Evolutionary conservation across 148 eudicot species (phyloP).

Genomic region (Vaccinium myrtillus): DNA sequence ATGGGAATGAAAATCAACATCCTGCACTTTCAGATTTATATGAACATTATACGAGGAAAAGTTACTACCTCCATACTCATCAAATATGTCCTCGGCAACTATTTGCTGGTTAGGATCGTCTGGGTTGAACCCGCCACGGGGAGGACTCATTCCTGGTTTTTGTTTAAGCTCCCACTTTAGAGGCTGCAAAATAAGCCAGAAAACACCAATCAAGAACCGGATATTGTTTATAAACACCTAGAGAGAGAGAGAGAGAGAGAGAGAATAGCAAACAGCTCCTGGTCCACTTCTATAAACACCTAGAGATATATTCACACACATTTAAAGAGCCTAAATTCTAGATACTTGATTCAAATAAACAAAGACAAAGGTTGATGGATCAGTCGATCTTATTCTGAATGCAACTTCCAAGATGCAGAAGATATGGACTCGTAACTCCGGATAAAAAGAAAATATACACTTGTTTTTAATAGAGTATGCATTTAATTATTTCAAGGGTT

Average conservation of each 20-base stretch:
- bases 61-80: slow-evolving; percentile 91
- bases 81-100: slow-evolving; percentile 98
- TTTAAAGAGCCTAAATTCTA: neutral
- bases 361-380: neutral
- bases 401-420: neutral
- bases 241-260: neutral
- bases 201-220: slow-evolving; percentile 14
- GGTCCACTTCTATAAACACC: neutral
- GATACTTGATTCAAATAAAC: neutral
- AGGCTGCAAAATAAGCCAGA: slow-evolving; percentile 53
- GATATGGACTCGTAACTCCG: neutral
- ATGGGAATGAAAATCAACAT: slow-evolving; percentile 19
- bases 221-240: neutral
- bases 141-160: slow-evolving; percentile 94
- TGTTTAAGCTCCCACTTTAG: slow-evolving; percentile 98
- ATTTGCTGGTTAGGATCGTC: slow-evolving; percentile 98
- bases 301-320: neutral
- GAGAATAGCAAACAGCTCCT: neutral
- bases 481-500: neutral
- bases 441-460: neutral
- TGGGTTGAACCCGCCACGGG: slow-evolving; percentile 84
- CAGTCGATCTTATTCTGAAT: neutral
- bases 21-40: neutral
- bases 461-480: neutral
- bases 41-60: neutral